These are phyloP conservation scores for Thalia dealbata DNA, from an alignment of 176 grass and related monocot species.

Conservation along the genomic window DNA sequence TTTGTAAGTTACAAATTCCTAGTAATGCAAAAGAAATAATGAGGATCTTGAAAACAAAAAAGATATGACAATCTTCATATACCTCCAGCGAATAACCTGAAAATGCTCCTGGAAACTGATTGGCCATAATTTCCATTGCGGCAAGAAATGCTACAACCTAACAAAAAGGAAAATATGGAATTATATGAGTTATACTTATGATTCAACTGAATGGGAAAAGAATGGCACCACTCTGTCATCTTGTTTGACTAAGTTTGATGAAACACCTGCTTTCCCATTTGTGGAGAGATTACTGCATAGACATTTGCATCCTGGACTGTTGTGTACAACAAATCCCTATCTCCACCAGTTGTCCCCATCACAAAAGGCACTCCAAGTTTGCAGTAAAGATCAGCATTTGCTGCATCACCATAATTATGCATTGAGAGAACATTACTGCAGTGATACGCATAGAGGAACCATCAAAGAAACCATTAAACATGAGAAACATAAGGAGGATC, in stretches of 20 bases:
- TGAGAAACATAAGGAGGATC: neutral
- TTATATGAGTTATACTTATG: neutral
- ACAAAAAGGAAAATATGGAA: slow-evolving; percentile 6
- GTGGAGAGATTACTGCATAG: slow-evolving; percentile 87
- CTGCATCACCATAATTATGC: slow-evolving; percentile 28
- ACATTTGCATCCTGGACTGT: slow-evolving; percentile 62
- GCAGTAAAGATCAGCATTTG: slow-evolving; percentile 77
- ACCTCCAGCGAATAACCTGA: slow-evolving; percentile 61
- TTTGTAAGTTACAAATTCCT: neutral
- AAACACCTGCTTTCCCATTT: slow-evolving; percentile 76
- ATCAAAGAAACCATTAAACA: neutral
- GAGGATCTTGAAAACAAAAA: neutral
- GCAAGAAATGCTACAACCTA: slow-evolving; percentile 89
- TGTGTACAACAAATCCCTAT: slow-evolving; percentile 53
- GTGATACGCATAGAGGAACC: neutral
- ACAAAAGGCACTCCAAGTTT: slow-evolving; percentile 88
- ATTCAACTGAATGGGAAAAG: neutral
- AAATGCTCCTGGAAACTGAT: slow-evolving; percentile 69
- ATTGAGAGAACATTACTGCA: slow-evolving; percentile 1
- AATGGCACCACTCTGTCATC: neutral
- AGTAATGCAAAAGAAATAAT: neutral
- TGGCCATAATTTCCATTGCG: slow-evolving; percentile 50
- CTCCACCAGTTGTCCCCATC: slow-evolving; percentile 88
- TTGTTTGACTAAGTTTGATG: neutral
- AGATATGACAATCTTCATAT: neutral